Conservation (phyloP, 2,329 filamentous ascomycete genomes). For the Pyricularia sp. region DNA sequence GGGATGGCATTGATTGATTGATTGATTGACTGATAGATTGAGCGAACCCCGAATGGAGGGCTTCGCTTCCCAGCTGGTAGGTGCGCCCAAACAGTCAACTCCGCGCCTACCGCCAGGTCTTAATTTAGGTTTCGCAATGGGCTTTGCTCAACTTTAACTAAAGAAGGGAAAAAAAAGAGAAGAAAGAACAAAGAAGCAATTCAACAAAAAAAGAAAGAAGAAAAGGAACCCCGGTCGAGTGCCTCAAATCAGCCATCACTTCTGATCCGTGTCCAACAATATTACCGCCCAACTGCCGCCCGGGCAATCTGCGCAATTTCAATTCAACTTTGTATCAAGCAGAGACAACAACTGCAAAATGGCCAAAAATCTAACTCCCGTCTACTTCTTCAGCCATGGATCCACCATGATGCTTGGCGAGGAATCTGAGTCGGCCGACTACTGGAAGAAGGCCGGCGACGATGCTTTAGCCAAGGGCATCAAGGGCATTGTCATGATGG, state of each 20-base stretch:
- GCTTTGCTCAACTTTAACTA: neutral
- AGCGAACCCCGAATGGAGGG: neutral
- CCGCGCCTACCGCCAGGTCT: too few relatives aligned
- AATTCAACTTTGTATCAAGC: neutral
- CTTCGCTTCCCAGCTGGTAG: neutral
- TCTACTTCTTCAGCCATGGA: constrained; percentile 62
- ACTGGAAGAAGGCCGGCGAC: constrained; percentile 58
- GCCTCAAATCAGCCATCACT: neutral
- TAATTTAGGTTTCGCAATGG: neutral
- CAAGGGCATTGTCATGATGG: constrained; percentile 59
- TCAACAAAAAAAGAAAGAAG: neutral
- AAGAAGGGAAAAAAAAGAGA: neutral
- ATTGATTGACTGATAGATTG: too few relatives aligned
- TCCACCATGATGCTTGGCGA: constrained; percentile 66
- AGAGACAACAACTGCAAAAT: neutral
- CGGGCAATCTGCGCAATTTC: neutral
- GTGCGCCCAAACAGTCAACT: neutral
- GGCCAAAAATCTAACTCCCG: constrained; percentile 33
- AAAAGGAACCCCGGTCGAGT: neutral
- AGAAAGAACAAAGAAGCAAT: neutral
- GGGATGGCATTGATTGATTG: too few relatives aligned
- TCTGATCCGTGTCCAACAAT: neutral
- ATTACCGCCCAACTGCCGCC: neutral
- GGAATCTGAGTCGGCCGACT: constrained; percentile 48
- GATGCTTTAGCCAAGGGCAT: constrained; percentile 49